Evolutionary conservation across 495 filamentous ascomycete genomes (phyloP), one percentile per base, ranked within the genome.

Genomic region (Penicillium egyptiacum): DNA sequence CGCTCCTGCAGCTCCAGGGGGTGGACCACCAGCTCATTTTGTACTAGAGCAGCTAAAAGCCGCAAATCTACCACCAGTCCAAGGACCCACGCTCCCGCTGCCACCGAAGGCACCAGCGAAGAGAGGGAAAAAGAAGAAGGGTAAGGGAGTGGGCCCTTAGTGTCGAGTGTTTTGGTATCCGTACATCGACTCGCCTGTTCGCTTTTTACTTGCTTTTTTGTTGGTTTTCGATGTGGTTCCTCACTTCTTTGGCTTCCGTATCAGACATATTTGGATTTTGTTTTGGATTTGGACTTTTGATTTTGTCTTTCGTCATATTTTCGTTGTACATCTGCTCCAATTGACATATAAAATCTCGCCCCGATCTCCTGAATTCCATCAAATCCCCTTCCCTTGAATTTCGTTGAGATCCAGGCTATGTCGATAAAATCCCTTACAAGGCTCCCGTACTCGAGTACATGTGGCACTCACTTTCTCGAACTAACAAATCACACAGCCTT

Each of bases 401-500:
- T 46, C 10, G 23, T n/a, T 2, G 16, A 26, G 12, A 26, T 17
- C 16, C 23, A 16, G 7, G 20, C 14, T 26, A 10, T n/a, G 10
- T 9, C 14, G 23, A 9, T 7, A 46, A 26, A 46, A 23, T 16
- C 26, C 26, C 22, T 31, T 12, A 11, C 1, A 31, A 52, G 12
- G 23, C 8, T 12, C 6, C 26, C 33, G 17, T n/a, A n/a, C 17
- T 19, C 7, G 30, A 44, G 40, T 19, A 55, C 20, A 37, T 30
- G 25, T 11, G 14, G 17, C 26, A 19, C n/a, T 31, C 41, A 17
- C 17, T 49, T 26, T 40, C 6, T 16, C 35, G 42, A 22, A 23
- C 48, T 56, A 65, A 30, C 33, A 58, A 25, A 67, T 63, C 58
- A 64, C 41, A 63, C 54, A 65, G 40, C 51, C 58, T 44, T 50